These are phyloP conservation scores for Hypoxylon sp. DNA, from an alignment of 2,329 filamentous ascomycete genomes.

Conservation along the genomic window DNA sequence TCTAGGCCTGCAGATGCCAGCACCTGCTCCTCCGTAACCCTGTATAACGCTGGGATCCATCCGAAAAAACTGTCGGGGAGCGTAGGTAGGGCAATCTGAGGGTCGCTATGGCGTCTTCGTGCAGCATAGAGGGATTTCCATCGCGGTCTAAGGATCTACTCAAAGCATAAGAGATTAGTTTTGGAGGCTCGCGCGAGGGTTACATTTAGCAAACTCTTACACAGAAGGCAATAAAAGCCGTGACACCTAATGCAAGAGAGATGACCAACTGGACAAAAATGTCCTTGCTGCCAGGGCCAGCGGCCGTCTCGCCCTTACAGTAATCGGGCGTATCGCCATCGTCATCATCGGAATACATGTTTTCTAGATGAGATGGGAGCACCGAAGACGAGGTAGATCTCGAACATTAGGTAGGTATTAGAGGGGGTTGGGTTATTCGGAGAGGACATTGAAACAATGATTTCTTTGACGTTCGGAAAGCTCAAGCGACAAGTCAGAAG, in stretches of 20 bases:
- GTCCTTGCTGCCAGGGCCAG: constrained; percentile 61
- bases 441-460: constrained; percentile 1
- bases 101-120: constrained; percentile 80
- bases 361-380: constrained; percentile 17
- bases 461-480: constrained; percentile 19
- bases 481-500: constrained; percentile 21
- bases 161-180: constrained; percentile 21
- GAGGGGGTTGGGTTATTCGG: background rate
- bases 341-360: constrained; percentile 38
- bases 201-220: constrained; percentile 62
- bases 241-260: constrained; percentile 77
- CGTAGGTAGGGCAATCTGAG: constrained; percentile 75
- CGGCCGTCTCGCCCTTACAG: constrained; percentile 47
- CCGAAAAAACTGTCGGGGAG: constrained; percentile 89
- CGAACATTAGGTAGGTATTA: constrained; percentile 36
- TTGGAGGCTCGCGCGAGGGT: constrained; percentile 5
- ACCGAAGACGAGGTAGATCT: constrained; percentile 4
- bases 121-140: constrained; percentile 94
- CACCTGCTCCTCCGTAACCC: constrained; percentile 89
- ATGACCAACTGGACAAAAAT: constrained; percentile 78
- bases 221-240: constrained; percentile 83
- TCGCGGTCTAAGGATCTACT: constrained; percentile 84
- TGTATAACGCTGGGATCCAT: constrained; percentile 91
- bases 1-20: constrained; percentile 92
- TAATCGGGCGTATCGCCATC: constrained; percentile 22